These are phyloP conservation scores for Sporobolomyces phaffii DNA, from an alignment of 768 basidiomycete genomes.

Conservation along the genomic window DNA sequence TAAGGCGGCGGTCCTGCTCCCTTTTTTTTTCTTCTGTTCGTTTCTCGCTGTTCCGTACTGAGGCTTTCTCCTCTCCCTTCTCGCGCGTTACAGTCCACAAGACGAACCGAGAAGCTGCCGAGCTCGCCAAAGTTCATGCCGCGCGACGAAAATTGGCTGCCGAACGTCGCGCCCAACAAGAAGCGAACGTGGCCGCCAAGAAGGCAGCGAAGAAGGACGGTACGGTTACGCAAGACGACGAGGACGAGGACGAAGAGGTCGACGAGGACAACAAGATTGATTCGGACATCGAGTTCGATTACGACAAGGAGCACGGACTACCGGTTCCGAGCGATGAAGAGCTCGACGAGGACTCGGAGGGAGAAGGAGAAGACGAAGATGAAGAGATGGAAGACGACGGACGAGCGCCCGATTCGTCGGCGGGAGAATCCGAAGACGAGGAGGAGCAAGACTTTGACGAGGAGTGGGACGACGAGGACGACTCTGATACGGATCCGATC, in stretches of 20 bases:
- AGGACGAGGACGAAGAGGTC: slow-evolving; percentile 44
- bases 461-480: slow-evolving; percentile 44
- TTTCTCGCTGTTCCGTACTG: slow-evolving; percentile 14
- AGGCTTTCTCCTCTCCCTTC: too few species aligned
- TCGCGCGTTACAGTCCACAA: slow-evolving; percentile 67
- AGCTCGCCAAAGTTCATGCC: slow-evolving; percentile 62
- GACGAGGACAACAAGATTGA: slow-evolving; percentile 43
- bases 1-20: slow-evolving; percentile 48
- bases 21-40: background rate
- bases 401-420: slow-evolving; percentile 40
- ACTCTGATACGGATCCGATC: slow-evolving; percentile 45
- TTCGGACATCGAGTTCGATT: slow-evolving; percentile 43
- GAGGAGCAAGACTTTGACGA: slow-evolving; percentile 38
- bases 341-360: slow-evolving; percentile 40
- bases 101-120: slow-evolving; percentile 44
- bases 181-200: slow-evolving; percentile 80
- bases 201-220: slow-evolving; percentile 51
- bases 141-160: slow-evolving; percentile 67
- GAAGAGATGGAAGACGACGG: slow-evolving; percentile 45
- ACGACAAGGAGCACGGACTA: slow-evolving; percentile 41
- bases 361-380: slow-evolving; percentile 30
- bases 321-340: slow-evolving; percentile 48
- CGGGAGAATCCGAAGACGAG: slow-evolving; percentile 21
- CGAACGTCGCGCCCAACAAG: slow-evolving; percentile 79
- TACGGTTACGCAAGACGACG: slow-evolving; percentile 35